These are phyloP conservation scores for Schizosaccharomyces cryophilus DNA, from an alignment of 805 yeast species.

Conservation along the genomic window DNA sequence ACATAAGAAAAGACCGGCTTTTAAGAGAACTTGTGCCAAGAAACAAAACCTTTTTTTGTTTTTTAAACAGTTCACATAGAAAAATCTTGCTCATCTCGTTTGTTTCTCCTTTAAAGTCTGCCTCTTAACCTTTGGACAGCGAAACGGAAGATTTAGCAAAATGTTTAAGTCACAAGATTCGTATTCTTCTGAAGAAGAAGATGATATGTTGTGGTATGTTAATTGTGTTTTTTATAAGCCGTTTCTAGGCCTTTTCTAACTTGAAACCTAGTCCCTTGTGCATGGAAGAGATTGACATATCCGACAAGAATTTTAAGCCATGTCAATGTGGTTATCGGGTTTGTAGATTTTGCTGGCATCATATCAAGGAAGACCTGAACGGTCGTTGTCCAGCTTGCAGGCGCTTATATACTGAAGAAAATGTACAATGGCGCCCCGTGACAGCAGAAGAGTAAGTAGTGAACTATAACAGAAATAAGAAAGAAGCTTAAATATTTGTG, in stretches of 20 bases:
- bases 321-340: slow-evolving; percentile 96
- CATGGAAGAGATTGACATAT: slow-evolving; percentile 91
- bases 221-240: not conserved
- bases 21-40: no score
- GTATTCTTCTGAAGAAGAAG: slow-evolving; percentile 2
- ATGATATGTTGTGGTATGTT: slow-evolving; percentile 2
- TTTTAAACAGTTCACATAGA: no score
- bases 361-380: slow-evolving; percentile 73
- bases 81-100: no score
- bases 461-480: not conserved
- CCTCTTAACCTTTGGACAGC: no score
- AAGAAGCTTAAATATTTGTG: not conserved
- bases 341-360: slow-evolving; percentile 94
- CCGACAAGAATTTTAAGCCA: slow-evolving; percentile 92
- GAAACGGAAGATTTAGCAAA: not conserved
- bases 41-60: no score
- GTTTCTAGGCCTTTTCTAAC: no score
- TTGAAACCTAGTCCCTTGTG: slow-evolving; percentile 52
- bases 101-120: no score
- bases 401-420: slow-evolving; percentile 74
- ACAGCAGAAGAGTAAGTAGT: slow-evolving; percentile 44
- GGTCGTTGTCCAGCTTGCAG: slow-evolving; percentile 97
- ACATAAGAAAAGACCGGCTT: no score
- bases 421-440: slow-evolving; percentile 63
- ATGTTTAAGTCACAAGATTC: not conserved